A percentile compares a stretch with the other conserved stretches of the same genome.
phyloP scores from a whole-genome alignment of 805 yeast species.

The Metahyphopichia silvanorum region DNA sequence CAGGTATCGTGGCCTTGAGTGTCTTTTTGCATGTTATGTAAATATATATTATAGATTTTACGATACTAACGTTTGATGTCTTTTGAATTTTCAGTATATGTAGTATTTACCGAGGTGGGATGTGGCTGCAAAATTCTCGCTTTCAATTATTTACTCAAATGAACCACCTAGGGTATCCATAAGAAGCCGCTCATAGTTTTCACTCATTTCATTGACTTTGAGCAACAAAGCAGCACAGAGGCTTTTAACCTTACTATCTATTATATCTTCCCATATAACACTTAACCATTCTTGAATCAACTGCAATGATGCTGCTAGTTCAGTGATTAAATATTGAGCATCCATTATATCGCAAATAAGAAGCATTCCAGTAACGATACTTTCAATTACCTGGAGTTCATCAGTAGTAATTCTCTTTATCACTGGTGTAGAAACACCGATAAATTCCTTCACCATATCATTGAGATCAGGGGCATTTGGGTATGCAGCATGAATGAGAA shows the following conservation, averaged over 20 bases:
- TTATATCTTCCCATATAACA: conserved; percentile 30
- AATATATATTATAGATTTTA: too few relatives aligned
- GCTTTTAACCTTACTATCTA: conserved; percentile 35
- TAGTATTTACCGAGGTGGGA: too few relatives aligned
- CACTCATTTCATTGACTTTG: conserved; percentile 19
- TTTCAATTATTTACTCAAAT: too few relatives aligned
- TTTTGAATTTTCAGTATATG: too few relatives aligned
- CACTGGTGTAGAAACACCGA: conserved; percentile 31
- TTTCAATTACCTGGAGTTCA: conserved; percentile 33
- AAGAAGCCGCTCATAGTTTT: conserved; percentile 24
- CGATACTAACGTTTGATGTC: too few relatives aligned
- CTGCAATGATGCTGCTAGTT: conserved; percentile 16
- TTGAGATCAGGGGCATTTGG: conserved; percentile 49
- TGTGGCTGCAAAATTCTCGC: too few relatives aligned
- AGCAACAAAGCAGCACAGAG: conserved; percentile 39
- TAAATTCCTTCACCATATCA: conserved; percentile 57
- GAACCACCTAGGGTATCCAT: conserved; percentile 30
- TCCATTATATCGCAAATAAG: conserved; percentile 33
- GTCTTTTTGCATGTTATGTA: conserved; percentile 11
- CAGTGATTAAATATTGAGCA: conserved; percentile 18
- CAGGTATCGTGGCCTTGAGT: conserved; percentile 12
- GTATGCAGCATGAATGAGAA: conserved; percentile 56
- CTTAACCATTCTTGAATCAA: conserved; percentile 25
- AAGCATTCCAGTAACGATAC: conserved; percentile 34
- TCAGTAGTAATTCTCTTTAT: conserved; percentile 16